Evolutionary conservation across 2,329 filamentous ascomycete species (phyloP).

Genomic region (Alternaria rosae): DNA sequence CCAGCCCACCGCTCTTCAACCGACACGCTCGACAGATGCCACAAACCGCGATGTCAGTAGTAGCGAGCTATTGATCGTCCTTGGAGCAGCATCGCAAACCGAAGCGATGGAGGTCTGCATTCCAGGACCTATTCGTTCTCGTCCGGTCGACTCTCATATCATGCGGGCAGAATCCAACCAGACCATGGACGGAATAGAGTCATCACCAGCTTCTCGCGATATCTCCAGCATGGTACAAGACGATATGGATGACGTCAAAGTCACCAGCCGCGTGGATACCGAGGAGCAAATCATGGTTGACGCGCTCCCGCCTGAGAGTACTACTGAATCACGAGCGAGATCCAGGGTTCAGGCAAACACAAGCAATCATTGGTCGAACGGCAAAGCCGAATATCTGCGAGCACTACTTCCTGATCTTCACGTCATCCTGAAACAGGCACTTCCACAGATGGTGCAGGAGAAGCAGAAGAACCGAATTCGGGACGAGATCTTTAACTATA

Average conservation of each 20-base stretch:
- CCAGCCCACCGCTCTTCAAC: background rate
- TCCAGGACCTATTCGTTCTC: background rate
- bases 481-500: background rate
- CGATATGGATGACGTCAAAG: background rate
- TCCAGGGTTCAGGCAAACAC: background rate
- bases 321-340: background rate
- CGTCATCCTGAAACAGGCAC: background rate
- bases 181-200: background rate
- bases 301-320: background rate
- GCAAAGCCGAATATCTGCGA: background rate
- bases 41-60: background rate
- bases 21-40: background rate
- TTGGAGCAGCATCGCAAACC: background rate
- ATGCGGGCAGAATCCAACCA: background rate
- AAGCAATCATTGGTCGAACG: background rate
- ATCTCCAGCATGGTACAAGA: background rate
- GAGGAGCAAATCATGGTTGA: background rate
- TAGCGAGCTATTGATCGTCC: background rate
- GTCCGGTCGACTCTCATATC: background rate
- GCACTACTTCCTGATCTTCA: background rate
- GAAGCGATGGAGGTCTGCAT: background rate
- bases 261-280: background rate
- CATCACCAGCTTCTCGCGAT: background rate
- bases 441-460: background rate
- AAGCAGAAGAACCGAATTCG: background rate